Conservation (phyloP, 371 early-diverging fungal species). For the Zopfochytrium polystomum region DNA sequence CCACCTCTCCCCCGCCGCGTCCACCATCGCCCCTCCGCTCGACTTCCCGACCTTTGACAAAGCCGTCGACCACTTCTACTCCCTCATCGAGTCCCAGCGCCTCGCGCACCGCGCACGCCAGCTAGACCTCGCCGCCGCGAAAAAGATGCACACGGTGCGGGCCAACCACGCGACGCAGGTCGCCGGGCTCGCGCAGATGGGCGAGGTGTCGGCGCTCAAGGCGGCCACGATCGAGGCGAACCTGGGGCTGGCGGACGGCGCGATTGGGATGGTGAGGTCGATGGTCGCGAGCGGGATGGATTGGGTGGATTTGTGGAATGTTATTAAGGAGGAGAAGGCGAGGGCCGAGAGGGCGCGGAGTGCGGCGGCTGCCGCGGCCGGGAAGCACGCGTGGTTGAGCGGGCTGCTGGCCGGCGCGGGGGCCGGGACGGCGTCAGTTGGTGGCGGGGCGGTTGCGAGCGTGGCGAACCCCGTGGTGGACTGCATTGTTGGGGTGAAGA, state of each 20-base stretch:
- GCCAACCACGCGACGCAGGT: constrained; percentile 79
- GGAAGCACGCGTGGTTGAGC: constrained; percentile 16
- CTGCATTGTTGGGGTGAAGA: constrained; percentile 67
- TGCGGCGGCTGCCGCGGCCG: constrained; percentile 73
- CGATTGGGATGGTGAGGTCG: constrained; percentile 78
- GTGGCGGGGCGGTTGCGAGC: no score
- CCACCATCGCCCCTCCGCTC: constrained; percentile 3
- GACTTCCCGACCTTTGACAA: constrained; percentile 62
- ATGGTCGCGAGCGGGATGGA: constrained; percentile 92
- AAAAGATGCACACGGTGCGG: constrained; percentile 79
- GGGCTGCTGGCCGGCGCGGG: constrained; percentile 18
- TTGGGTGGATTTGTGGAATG: constrained; percentile 88
- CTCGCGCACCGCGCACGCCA: constrained; percentile 64
- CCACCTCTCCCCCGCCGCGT: no score
- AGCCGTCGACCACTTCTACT: constrained; percentile 90
- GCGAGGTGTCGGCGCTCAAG: constrained; percentile 60
- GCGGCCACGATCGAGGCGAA: constrained; percentile 84
- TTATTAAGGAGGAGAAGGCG: constrained; percentile 78
- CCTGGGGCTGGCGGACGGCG: constrained; percentile 80
- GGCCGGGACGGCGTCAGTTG: neutral
- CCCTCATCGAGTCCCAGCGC: constrained; percentile 85
- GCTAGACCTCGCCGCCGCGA: constrained; percentile 68
- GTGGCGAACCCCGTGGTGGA: constrained; percentile 82
- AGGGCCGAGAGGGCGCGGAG: constrained; percentile 61
- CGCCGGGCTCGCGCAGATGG: constrained; percentile 63